Evolutionary conservation across 2,329 filamentous ascomycete genomes (phyloP).

Genomic region (Stenocarpella maydis): DNA sequence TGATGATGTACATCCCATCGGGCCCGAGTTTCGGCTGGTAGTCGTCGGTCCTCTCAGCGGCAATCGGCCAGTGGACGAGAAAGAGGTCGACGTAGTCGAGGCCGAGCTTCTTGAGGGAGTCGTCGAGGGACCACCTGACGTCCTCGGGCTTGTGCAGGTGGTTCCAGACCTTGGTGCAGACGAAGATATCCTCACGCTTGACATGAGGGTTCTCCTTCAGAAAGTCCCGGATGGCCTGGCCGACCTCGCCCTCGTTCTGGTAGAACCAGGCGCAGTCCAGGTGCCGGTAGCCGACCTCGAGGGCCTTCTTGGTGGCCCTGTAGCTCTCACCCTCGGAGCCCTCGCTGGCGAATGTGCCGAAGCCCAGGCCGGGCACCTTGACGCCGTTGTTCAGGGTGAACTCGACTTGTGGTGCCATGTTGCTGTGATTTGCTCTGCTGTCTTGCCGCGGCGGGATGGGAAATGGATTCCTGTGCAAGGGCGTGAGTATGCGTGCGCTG

Average conservation of each 20-base stretch:
- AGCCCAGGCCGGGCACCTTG: conserved; percentile 68
- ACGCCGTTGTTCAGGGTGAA: conserved; percentile 61
- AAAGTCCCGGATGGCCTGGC: conserved; percentile 61
- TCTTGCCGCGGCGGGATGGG: neutral
- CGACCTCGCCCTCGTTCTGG: conserved; percentile 71
- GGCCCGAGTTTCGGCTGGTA: conserved; percentile 53
- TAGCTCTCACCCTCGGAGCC: conserved; percentile 67
- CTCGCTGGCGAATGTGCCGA: conserved; percentile 74
- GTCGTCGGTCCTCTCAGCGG: conserved; percentile 54
- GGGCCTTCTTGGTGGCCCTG: conserved; percentile 69
- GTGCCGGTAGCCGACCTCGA: conserved; percentile 71
- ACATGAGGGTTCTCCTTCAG: conserved; percentile 51
- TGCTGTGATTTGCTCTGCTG: conserved; percentile 30
- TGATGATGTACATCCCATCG: conserved; percentile 57
- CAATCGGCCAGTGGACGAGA: conserved; percentile 63
- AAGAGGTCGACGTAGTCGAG: conserved; percentile 65
- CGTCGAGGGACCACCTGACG: conserved; percentile 60
- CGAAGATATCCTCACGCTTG: conserved; percentile 61
- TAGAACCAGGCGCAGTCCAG: conserved; percentile 76
- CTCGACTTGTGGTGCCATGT: conserved; percentile 38
- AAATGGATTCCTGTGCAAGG: conserved; percentile 2
- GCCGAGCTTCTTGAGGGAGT: conserved; percentile 59
- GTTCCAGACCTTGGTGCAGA: conserved; percentile 77
- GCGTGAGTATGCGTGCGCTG: conserved; percentile 27
- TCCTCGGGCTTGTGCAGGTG: conserved; percentile 68